These are phyloP conservation scores for Populus hybrid DNA, from an alignment of 441 rosid genomes.

Conservation along the genomic window DNA sequence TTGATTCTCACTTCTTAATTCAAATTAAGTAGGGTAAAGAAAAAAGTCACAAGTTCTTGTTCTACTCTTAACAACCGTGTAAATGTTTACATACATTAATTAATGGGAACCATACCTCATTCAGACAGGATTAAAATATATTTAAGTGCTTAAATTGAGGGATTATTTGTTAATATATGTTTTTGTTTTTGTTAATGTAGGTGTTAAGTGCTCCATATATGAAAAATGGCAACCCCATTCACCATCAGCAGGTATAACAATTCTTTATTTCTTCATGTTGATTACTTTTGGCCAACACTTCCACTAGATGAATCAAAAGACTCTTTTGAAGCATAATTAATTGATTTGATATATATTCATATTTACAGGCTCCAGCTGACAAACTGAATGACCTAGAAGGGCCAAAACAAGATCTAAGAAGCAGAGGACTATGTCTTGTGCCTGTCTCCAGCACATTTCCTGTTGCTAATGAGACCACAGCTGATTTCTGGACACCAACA, in stretches of 20 bases:
- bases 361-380: constrained; percentile 19
- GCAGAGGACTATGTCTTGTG: constrained; percentile 88
- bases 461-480: constrained; percentile 77
- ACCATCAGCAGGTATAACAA: constrained; percentile 54
- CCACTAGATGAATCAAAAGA: neutral
- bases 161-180: neutral
- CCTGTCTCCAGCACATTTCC: constrained; percentile 94
- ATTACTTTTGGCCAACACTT: neutral
- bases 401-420: constrained; percentile 59
- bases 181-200: constrained; percentile 33
- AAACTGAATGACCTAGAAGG: constrained; percentile 48
- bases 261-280: neutral
- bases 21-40: neutral
- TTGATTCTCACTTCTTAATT: too few species aligned
- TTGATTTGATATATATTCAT: neutral
- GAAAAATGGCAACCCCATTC: constrained; percentile 26
- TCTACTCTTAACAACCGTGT: too few species aligned
- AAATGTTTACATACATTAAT: neutral
- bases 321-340: neutral
- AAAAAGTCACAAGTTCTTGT: neutral
- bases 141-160: neutral
- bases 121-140: neutral
- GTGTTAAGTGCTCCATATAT: constrained; percentile 15
- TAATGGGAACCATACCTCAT: neutral
- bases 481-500: constrained; percentile 94